Base-by-base conservation (phyloP, 306 rosid species). In the Arachis hypogaea region DNA sequence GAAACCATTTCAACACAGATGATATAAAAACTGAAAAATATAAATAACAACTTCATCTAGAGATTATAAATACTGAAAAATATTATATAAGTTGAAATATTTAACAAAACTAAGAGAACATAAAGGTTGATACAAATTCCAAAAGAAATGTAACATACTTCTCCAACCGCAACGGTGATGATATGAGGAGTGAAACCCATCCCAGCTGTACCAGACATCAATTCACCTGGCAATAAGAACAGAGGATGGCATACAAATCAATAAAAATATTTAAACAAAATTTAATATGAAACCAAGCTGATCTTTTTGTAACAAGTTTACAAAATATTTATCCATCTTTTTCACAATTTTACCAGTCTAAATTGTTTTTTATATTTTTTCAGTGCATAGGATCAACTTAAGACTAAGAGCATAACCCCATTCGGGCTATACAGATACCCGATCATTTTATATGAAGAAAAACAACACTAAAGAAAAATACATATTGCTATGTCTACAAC, bases 141-240 rank as follows among this genome's bases (percentile, higher is more conserved):
- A 50, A 61, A 51, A 65, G 60, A 51, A 71, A 45, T 11, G 74
- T 38, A 30, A 11, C 84, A 70, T 88, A 94, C 99, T 83, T 95
- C 99, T 88, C 99, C 97, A 59, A 87, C 46, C 49, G 87, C 93
- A 76, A 92, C 70, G 76, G 88, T 82, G 86, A 95, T 92, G 75
- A 95, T 82, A 83, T 95, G 99, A 36, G 99, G 93, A 55, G 96
- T 86, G 78, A 92, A 92, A 68, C 98, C 97, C 84, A 84, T 90
- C 63, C 98, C 98, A 59, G 98, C 96, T 11, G 99, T 84, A 61
- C 89, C 93, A 82, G 96, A 88, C 73, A 92, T 85, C 86, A 83
- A 73, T 80, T 78, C 88, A 77, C 96, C 98, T 93, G 72, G 57
- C 73, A 82, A 89, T 63, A 65, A 79, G 58, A 78, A 80, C 56